Conservation (phyloP, 352 stramenopile genomes). For the Pilasporangium apinafurcum region DNA sequence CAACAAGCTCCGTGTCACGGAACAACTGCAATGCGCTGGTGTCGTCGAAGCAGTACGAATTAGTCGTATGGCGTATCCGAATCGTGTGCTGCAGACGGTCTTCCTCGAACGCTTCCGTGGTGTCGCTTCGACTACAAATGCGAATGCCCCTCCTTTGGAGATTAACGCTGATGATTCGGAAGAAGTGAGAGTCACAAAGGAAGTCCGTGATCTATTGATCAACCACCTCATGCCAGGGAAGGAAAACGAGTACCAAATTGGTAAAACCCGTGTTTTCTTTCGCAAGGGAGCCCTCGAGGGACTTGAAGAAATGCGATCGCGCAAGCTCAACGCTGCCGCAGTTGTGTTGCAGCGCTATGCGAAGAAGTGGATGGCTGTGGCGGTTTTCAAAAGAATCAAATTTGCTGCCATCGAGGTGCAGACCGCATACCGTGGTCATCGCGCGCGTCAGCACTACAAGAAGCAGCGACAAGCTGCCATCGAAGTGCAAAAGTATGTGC, state of each 20-base stretch:
- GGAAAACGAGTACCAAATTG: constrained; percentile 69
- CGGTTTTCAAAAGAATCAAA: constrained; percentile 52
- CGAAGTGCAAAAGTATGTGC: constrained; percentile 58
- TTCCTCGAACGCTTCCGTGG: constrained; percentile 84
- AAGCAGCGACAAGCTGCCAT: constrained; percentile 54
- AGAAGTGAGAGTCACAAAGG: constrained; percentile 29
- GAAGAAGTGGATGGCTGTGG: constrained; percentile 76
- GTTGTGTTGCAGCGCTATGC: constrained; percentile 77
- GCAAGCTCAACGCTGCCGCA: constrained; percentile 71
- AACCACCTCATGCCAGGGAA: constrained; percentile 59
- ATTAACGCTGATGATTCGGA: constrained; percentile 25
- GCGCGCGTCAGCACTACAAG: constrained; percentile 41
- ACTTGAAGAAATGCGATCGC: constrained; percentile 83
- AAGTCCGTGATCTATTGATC: constrained; percentile 43
- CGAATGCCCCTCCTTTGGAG: background rate
- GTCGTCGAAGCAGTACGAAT: constrained; percentile 98
- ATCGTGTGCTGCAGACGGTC: constrained; percentile 90
- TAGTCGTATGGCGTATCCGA: constrained; percentile 96
- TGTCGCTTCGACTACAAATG: constrained; percentile 20
- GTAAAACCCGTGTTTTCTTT: constrained; percentile 94
- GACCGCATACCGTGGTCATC: constrained; percentile 43
- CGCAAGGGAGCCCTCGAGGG: constrained; percentile 87
- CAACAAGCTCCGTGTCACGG: constrained; percentile 89
- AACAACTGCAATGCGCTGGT: constrained; percentile 97
- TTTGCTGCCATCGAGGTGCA: constrained; percentile 51